These are phyloP conservation scores for Beta lomatogona DNA, from an alignment of 179 eudicot species.

Conservation along the genomic window DNA sequence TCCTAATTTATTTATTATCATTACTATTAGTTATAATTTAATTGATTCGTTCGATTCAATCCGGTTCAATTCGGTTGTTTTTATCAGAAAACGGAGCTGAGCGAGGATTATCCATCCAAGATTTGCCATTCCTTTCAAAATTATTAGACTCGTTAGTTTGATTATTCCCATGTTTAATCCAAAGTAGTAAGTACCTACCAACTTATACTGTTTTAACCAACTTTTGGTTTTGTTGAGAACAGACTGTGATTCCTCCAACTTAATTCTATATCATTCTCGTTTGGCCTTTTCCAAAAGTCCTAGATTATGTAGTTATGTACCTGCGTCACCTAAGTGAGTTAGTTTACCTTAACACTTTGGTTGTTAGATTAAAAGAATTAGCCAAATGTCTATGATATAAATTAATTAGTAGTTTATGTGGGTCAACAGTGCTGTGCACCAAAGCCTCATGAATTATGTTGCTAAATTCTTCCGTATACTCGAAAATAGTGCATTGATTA, in stretches of 20 bases:
- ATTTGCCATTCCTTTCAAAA: too few species aligned
- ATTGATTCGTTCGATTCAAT: too few species aligned
- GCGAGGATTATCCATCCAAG: background rate
- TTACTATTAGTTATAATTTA: too few species aligned
- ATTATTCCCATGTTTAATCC: background rate
- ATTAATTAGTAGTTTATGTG: background rate
- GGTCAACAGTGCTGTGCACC: background rate
- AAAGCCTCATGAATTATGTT: background rate
- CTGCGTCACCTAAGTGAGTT: background rate
- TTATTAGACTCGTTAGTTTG: background rate
- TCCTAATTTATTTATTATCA: too few species aligned
- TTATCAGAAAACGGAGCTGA: too few species aligned
- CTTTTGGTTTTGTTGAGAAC: background rate
- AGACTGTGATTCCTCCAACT: too few species aligned
- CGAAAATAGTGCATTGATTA: background rate
- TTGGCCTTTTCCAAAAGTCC: too few species aligned
- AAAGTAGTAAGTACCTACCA: background rate
- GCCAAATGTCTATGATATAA: background rate
- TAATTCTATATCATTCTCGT: too few species aligned
- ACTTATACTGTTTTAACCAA: background rate
- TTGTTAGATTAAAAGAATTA: too few species aligned
- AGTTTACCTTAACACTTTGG: conserved; percentile 3
- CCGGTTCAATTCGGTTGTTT: too few species aligned
- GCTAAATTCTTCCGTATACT: background rate
- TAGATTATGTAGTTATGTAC: background rate